phyloP scores from a whole-genome alignment of 495 filamentous ascomycete species.

The Hypoxylon cercidicola region DNA sequence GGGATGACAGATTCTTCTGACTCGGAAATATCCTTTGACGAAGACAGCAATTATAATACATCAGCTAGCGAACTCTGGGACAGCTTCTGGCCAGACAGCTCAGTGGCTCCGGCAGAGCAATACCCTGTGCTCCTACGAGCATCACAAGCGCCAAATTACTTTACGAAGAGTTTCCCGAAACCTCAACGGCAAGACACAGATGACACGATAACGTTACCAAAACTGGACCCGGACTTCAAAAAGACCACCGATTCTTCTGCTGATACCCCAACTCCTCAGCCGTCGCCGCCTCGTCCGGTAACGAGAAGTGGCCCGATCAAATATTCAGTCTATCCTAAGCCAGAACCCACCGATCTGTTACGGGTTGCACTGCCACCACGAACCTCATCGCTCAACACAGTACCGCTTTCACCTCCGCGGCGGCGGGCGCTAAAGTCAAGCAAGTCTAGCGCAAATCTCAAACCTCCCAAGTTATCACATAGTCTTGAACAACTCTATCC shows the following conservation, averaged over 20 bases:
- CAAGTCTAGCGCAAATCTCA: slow-evolving; percentile 33
- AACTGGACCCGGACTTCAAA: slow-evolving; percentile 1
- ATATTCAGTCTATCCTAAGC: slow-evolving; percentile 43
- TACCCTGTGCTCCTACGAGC: slow-evolving; percentile 33
- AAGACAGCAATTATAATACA: slow-evolving; percentile 41
- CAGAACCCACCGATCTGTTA: slow-evolving; percentile 8
- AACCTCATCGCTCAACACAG: slow-evolving; percentile 38
- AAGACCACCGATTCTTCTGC: slow-evolving; percentile 9
- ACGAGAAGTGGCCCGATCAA: slow-evolving; percentile 24
- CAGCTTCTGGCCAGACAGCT: slow-evolving; percentile 43
- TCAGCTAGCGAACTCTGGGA: slow-evolving; percentile 45
- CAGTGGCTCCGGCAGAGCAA: slow-evolving; percentile 26
- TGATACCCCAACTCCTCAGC: slow-evolving; percentile 3
- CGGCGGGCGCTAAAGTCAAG: slow-evolving; percentile 24
- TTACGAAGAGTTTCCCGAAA: slow-evolving; percentile 16
- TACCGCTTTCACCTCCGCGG: slow-evolving; percentile 30
- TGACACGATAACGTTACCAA: slow-evolving; percentile 27
- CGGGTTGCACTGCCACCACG: slow-evolving; percentile 40
- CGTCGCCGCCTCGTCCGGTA: slow-evolving; percentile 19
- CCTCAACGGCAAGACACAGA: slow-evolving; percentile 8
- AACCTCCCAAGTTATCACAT: slow-evolving; percentile 21
- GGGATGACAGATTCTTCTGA: slow-evolving; percentile 48
- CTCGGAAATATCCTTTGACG: slow-evolving; percentile 44
- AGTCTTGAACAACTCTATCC: slow-evolving; percentile 11
- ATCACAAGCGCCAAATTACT: slow-evolving; percentile 19